Evolutionary conservation across 164 flowering plant species (phyloP).

Genomic region (Liriodendron chinense): DNA sequence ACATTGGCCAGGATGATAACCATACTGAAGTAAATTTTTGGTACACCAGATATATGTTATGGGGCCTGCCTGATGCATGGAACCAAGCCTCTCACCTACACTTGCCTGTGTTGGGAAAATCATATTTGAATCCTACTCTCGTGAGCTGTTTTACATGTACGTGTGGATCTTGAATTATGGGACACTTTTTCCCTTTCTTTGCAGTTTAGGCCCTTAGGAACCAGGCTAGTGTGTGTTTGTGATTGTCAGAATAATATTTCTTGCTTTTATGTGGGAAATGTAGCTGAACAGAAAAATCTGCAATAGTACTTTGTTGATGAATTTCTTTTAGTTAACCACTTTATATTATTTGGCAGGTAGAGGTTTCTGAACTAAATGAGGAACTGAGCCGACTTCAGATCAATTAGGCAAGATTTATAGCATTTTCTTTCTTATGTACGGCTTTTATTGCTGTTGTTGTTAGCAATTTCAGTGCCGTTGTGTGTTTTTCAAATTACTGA

Average conservation of each 20-base stretch:
- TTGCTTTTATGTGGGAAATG: too few relatives aligned
- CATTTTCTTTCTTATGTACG: not conserved
- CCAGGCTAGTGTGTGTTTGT: not conserved
- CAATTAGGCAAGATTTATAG: constrained; percentile 37
- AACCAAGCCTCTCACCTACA: not conserved
- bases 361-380: constrained; percentile 44
- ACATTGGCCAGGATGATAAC: too few relatives aligned
- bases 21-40: too few relatives aligned
- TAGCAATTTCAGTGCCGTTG: not conserved
- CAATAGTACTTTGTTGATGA: not conserved
- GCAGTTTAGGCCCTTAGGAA: too few relatives aligned
- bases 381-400: constrained; percentile 42
- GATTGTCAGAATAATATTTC: not conserved
- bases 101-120: not conserved
- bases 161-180: not conserved
- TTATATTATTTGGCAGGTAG: constrained; percentile 36
- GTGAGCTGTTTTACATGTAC: not conserved
- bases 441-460: not conserved
- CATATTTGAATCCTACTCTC: not conserved
- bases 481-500: too few relatives aligned
- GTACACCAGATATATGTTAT: too few relatives aligned
- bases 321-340: not conserved
- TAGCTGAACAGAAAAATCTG: not conserved
- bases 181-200: too few relatives aligned
- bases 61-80: not conserved